These are phyloP conservation scores for Penicillium sp. DNA, from an alignment of 2,329 filamentous ascomycete genomes.

Conservation along the genomic window DNA sequence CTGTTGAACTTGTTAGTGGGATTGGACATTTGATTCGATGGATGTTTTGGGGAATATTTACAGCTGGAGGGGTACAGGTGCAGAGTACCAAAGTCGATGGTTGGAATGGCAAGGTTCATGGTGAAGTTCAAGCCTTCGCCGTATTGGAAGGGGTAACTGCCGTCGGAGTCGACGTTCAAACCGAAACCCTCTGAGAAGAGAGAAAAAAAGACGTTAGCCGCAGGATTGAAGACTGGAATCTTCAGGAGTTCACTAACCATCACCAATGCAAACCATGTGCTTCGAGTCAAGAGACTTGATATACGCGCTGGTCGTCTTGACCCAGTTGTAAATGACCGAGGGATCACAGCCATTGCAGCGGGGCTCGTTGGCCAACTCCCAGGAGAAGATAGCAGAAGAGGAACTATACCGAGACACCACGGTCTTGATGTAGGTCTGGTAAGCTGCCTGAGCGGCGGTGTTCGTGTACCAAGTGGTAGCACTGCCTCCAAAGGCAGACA, in stretches of 20 bases:
- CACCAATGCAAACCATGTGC: conserved; percentile 68
- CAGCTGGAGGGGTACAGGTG: conserved; percentile 59
- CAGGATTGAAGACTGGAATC: neutral
- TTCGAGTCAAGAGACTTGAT: conserved; percentile 67
- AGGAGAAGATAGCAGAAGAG: conserved; percentile 67
- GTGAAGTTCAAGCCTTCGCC: conserved; percentile 60
- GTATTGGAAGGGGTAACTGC: conserved; percentile 59
- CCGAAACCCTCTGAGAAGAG: conserved; percentile 61
- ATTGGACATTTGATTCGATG: neutral
- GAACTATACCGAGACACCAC: conserved; percentile 66
- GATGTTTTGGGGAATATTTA: conserved; percentile 27
- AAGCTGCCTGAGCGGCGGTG: conserved; percentile 60
- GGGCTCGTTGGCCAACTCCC: conserved; percentile 72
- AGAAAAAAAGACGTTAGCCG: neutral
- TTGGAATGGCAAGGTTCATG: conserved; percentile 58
- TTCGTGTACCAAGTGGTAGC: conserved; percentile 65
- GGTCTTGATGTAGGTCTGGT: conserved; percentile 66
- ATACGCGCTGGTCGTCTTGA: conserved; percentile 61
- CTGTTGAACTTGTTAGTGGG: conserved; percentile 22
- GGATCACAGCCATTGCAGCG: conserved; percentile 66
- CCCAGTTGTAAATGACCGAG: conserved; percentile 66
- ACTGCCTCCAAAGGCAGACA: conserved; percentile 59
- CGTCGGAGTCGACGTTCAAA: conserved; percentile 52
- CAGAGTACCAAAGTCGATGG: conserved; percentile 63
- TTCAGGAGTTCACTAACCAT: conserved; percentile 42